Base-by-base conservation (phyloP, 2,329 filamentous ascomycete species). In the Stagonosporopsis vannaccii region DNA sequence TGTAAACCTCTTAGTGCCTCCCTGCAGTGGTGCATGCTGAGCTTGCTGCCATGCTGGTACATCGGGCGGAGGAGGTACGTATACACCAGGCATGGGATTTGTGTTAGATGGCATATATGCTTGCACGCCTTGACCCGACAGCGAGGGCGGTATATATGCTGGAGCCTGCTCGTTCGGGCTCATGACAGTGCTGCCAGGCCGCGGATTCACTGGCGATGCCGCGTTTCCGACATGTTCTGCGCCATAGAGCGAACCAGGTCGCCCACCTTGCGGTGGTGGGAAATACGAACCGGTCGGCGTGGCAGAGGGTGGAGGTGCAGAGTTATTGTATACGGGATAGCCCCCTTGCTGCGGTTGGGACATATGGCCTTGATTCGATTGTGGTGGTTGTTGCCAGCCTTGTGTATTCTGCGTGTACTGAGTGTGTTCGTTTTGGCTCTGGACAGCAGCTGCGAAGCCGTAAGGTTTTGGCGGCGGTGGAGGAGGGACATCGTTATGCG, bases 391-490 rank as follows among this genome's bases (percentile, higher is more conserved):
- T 3, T 62, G 36, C 62, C 62, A 70, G 53, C 39, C 53, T 32
- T 51, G 63, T 44, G 33, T 15, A 13, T 30, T 45, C 33, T 46
- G 58, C 22, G 8, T 47, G 56, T 53, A 62, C 51, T 46, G 59
- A 26, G 4, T 56, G 8, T 49, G 37, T 6, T 48, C 39, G 19
- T 48, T 52, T 11, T 57, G 53, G 17, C 50, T 44, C 26, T 72
- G 69, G 8, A 67, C 61, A 28, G 66, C 65, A 32, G 63, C 65
- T 52, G 67, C 65, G 49, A 74, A 74, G 37, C 69, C 68, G 30
- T 69, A 60, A 9, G 71, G 71, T 64, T 76, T 76, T 12, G 73
- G 73, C 7, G 73, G 73, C 8, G 73, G 72, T n/a, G 72, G 72
- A 46, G 73, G 73, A 37, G 73, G 71, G 20, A 67, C 51, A 44